phyloP scores from a whole-genome alignment of 257 asterid genomes.

The Thymus mandschuricus region DNA sequence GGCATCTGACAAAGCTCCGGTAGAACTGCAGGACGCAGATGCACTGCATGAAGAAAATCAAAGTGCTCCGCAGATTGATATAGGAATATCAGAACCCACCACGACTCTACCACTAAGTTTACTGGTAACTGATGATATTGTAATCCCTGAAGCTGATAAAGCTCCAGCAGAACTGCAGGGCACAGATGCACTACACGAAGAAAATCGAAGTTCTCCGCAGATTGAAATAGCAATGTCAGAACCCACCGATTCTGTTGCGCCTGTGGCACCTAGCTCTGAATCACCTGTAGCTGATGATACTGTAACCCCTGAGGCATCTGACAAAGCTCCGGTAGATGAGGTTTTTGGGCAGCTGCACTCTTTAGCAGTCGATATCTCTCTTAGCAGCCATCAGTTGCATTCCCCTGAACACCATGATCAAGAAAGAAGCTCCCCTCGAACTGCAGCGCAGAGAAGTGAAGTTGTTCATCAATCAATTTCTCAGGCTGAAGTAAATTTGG shows the following conservation, averaged over 20 bases:
- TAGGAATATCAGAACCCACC: background rate
- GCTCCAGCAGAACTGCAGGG: slow-evolving; percentile 12
- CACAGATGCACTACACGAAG: slow-evolving; percentile 36
- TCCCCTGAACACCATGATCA: slow-evolving; percentile 36
- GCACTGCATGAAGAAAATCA: slow-evolving; percentile 38
- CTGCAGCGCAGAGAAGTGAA: slow-evolving; percentile 40
- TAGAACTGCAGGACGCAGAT: slow-evolving; percentile 20
- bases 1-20: slow-evolving; percentile 34
- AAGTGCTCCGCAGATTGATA: slow-evolving; percentile 29
- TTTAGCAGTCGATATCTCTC: slow-evolving; percentile 35
- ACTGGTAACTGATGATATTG: slow-evolving; percentile 28
- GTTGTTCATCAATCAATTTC: slow-evolving; percentile 37
- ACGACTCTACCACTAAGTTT: too few species aligned
- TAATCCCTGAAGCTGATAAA: slow-evolving; percentile 27
- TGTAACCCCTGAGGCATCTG: slow-evolving; percentile 31
- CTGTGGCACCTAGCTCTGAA: slow-evolving; percentile 32
- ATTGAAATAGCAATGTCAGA: slow-evolving; percentile 7
- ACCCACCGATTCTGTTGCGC: slow-evolving; percentile 30
- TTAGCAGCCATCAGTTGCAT: slow-evolving; percentile 35
- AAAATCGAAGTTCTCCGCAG: slow-evolving; percentile 37
- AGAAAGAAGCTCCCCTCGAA: slow-evolving; percentile 36
- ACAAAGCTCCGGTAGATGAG: slow-evolving; percentile 35
- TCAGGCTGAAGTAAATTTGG: slow-evolving; percentile 37
- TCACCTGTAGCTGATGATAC: slow-evolving; percentile 33
- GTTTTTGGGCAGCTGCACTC: slow-evolving; percentile 37